Conservation (phyloP, 2,329 filamentous ascomycete species). For the Magnaporthiopsis rhizophila region DNA sequence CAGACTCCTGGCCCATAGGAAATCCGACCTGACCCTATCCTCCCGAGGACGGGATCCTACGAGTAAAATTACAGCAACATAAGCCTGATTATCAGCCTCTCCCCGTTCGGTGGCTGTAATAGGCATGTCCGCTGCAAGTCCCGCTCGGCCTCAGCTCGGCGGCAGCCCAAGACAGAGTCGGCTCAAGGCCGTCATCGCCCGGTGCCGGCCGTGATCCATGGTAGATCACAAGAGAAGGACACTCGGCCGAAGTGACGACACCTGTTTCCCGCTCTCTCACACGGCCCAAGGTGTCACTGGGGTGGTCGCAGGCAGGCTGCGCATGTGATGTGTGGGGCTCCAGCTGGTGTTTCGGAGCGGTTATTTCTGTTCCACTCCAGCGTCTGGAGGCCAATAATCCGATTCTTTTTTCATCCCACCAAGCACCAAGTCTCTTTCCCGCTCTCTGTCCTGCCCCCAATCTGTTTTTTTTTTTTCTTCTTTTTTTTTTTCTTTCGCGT, state of each 20-base stretch:
- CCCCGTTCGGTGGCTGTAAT: background rate
- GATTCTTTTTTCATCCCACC: conserved; percentile 24
- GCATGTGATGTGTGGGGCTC: no score
- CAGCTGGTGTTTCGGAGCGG: no score
- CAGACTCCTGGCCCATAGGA: background rate
- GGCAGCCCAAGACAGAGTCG: no score
- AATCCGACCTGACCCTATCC: background rate
- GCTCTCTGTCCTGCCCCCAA: no score
- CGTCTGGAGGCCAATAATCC: no score
- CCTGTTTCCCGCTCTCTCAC: background rate
- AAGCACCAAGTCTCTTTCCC: no score
- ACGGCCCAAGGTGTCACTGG: background rate
- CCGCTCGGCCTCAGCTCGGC: background rate
- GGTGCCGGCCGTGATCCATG: background rate
- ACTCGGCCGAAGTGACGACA: background rate
- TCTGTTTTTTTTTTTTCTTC: background rate
- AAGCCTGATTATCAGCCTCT: background rate
- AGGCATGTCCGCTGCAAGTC: background rate
- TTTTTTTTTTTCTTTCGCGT: background rate
- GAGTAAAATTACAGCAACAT: background rate
- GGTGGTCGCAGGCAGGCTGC: no score
- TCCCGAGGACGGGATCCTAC: background rate
- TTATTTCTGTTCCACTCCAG: no score
- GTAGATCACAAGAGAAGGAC: no score
- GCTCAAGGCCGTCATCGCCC: background rate